Evolutionary conservation across 2,329 filamentous ascomycete genomes (phyloP).

Genomic region (Alternaria gansuensis): DNA sequence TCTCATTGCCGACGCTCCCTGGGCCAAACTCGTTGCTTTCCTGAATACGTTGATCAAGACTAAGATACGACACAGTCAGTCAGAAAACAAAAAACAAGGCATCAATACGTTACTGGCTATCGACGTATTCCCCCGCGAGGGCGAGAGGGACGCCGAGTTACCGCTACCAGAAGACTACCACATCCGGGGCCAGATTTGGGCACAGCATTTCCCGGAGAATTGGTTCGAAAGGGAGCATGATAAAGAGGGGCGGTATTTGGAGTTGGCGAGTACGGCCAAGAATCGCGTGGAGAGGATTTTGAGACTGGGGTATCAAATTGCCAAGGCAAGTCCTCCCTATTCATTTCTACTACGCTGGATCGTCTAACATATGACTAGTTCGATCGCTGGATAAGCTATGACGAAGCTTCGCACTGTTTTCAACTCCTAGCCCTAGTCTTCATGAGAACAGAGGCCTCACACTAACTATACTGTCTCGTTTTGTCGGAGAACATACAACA

Average conservation of each 20-base stretch:
- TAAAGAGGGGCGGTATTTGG: slow-evolving; percentile 72
- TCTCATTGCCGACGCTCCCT: slow-evolving; percentile 58
- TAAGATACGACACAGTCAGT: slow-evolving; percentile 38
- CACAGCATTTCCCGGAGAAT: slow-evolving; percentile 62
- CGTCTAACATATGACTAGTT: too few species aligned
- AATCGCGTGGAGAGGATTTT: slow-evolving; percentile 68
- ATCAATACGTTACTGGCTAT: slow-evolving; percentile 43
- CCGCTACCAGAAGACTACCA: slow-evolving; percentile 75
- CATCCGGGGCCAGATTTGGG: slow-evolving; percentile 70
- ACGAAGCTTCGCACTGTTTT: too few species aligned
- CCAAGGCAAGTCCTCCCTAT: slow-evolving; percentile 39
- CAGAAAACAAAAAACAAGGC: slow-evolving; percentile 28
- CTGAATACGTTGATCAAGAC: slow-evolving; percentile 62
- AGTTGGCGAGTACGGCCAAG: slow-evolving; percentile 67
- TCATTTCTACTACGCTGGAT: slow-evolving; percentile 40
- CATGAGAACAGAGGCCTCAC: too few species aligned
- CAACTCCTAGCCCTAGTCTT: too few species aligned
- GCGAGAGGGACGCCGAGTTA: slow-evolving; percentile 50
- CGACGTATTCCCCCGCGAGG: slow-evolving; percentile 60
- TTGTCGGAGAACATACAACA: too few species aligned
- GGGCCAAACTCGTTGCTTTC: slow-evolving; percentile 62
- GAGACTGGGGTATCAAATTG: slow-evolving; percentile 64
- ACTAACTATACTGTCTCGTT: too few species aligned
- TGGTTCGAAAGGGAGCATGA: slow-evolving; percentile 72
- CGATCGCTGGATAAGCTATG: too few species aligned